These are phyloP conservation scores for Tetrahymena elliotti DNA, from an alignment of 73 alveolate species.

Conservation along the genomic window DNA sequence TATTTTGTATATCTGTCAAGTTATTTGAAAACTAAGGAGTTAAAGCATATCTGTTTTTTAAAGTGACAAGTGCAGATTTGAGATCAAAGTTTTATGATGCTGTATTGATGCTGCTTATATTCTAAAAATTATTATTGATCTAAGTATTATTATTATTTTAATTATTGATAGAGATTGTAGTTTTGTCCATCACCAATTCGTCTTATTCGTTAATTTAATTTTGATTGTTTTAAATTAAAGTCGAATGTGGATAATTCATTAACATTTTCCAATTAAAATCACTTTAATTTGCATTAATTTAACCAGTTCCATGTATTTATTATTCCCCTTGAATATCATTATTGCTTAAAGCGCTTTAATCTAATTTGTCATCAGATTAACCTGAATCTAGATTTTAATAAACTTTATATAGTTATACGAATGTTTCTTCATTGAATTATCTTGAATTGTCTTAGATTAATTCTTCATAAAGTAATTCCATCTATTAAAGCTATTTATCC, in stretches of 20 bases:
- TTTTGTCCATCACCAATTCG: background rate
- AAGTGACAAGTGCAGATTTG: background rate
- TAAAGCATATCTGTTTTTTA: background rate
- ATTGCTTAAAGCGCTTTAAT: background rate
- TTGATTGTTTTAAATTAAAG: background rate
- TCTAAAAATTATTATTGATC: background rate
- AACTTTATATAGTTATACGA: background rate
- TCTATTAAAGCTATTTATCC: background rate
- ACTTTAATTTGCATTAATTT: background rate
- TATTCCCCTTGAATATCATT: background rate
- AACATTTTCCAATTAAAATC: background rate
- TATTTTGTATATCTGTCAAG: background rate
- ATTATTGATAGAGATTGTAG: background rate
- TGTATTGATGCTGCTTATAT: background rate
- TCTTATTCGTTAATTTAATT: background rate
- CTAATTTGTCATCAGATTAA: background rate
- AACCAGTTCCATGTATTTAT: background rate
- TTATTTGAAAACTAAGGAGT: background rate
- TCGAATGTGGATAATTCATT: background rate
- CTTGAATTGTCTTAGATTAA: background rate
- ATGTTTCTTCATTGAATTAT: background rate
- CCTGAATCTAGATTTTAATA: background rate
- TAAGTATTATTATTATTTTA: background rate
- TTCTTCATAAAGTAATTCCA: background rate
- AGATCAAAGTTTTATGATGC: background rate